Conservation (phyloP, 192 early-diverging fungal species). For the Backusella mclennaniae region DNA sequence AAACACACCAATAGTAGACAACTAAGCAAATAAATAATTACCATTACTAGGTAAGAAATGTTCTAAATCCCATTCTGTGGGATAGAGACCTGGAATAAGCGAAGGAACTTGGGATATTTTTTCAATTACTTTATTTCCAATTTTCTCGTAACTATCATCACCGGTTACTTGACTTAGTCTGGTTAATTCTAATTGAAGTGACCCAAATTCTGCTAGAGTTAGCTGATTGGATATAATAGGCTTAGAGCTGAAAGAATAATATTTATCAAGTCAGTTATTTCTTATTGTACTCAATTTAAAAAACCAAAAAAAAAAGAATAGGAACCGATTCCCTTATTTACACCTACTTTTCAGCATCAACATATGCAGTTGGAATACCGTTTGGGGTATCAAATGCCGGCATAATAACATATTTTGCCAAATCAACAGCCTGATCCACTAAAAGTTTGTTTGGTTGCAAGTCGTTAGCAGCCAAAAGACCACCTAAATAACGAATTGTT, state of each 20-base stretch:
- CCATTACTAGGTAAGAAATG: slow-evolving; percentile 18
- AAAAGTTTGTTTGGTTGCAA: slow-evolving; percentile 65
- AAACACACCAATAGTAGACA: neutral
- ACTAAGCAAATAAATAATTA: neutral
- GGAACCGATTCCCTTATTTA: neutral
- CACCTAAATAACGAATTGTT: slow-evolving; percentile 77
- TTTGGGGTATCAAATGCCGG: slow-evolving; percentile 67
- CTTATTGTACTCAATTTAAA: neutral
- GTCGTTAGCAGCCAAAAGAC: slow-evolving; percentile 81
- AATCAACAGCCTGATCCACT: slow-evolving; percentile 64
- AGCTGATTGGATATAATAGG: slow-evolving; percentile 1
- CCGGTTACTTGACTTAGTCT: slow-evolving; percentile 75
- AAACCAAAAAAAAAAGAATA: neutral
- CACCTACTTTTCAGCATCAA: slow-evolving; percentile 47
- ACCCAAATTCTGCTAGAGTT: slow-evolving; percentile 65
- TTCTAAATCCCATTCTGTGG: slow-evolving; percentile 46
- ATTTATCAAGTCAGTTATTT: neutral
- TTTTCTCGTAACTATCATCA: slow-evolving; percentile 55
- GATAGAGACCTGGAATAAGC: slow-evolving; percentile 58
- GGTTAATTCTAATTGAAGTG: slow-evolving; percentile 78
- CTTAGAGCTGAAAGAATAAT: slow-evolving; percentile 13
- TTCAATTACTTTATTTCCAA: slow-evolving; percentile 50
- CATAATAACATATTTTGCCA: slow-evolving; percentile 59
- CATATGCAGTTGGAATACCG: slow-evolving; percentile 58
- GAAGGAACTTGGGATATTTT: slow-evolving; percentile 41